Evolutionary conservation across 2,329 filamentous ascomycete genomes (phyloP).

Genomic region (Elsinoe batatas): DNA sequence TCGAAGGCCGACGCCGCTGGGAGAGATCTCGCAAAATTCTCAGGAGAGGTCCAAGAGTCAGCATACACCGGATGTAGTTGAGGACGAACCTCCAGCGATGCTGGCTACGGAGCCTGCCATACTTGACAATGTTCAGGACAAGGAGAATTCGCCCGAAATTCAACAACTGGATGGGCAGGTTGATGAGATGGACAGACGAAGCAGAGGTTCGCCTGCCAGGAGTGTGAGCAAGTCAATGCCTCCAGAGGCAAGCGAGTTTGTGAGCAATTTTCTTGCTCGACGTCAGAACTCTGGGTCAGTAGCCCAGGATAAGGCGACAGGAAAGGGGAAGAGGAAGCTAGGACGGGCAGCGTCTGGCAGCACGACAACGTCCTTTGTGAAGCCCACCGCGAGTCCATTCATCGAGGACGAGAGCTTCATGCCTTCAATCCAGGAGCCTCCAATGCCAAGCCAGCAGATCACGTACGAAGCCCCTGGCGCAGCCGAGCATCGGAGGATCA

Average conservation of each 20-base stretch:
- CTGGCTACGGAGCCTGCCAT: neutral
- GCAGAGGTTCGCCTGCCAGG: neutral
- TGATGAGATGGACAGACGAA: neutral
- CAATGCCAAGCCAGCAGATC: slow-evolving; percentile 26
- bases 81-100: neutral
- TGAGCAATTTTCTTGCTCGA: neutral
- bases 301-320: neutral
- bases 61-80: neutral
- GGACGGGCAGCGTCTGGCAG: slow-evolving; percentile 9
- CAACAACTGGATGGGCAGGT: neutral
- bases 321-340: neutral
- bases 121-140: neutral
- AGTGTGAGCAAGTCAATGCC: neutral
- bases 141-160: slow-evolving; percentile 1
- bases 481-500: slow-evolving; percentile 22
- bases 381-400: slow-evolving; percentile 9
- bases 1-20: neutral
- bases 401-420: neutral
- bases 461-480: slow-evolving; percentile 27
- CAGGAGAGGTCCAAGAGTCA: neutral
- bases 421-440: slow-evolving; percentile 9
- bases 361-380: slow-evolving; percentile 1
- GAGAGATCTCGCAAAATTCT: slow-evolving; percentile 7
- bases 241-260: neutral
- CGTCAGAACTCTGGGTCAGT: slow-evolving; percentile 7